These are phyloP conservation scores for Casuarina glauca DNA, from an alignment of 306 rosid genomes.

Conservation along the genomic window DNA sequence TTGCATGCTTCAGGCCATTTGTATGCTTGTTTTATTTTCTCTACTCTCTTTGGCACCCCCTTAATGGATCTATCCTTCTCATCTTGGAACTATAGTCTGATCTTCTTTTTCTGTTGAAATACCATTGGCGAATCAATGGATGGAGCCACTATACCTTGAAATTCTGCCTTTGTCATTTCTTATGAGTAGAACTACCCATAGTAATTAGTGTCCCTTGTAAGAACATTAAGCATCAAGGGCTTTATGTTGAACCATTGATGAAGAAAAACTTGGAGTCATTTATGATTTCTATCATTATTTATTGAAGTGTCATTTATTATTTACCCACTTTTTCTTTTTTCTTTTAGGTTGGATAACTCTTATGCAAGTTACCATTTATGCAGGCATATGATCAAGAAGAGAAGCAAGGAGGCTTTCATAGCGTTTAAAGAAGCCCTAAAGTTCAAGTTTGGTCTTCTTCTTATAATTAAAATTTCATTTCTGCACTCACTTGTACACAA, in stretches of 20 bases:
- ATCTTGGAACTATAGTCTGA: neutral
- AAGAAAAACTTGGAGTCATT: neutral
- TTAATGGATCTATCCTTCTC: neutral
- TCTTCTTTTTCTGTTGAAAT: neutral
- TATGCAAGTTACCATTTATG: slow-evolving; percentile 34
- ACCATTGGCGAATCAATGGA: neutral
- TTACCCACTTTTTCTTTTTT: neutral
- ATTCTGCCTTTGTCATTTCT: neutral
- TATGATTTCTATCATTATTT: slow-evolving; percentile 2
- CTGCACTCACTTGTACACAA: neutral
- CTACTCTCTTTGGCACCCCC: neutral
- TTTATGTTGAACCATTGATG: slow-evolving; percentile 1
- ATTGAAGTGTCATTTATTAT: neutral
- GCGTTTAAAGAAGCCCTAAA: slow-evolving; percentile 94
- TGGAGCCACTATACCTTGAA: neutral
- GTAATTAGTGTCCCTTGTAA: neutral
- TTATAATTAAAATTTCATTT: slow-evolving; percentile 14
- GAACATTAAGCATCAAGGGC: neutral
- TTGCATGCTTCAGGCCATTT: neutral
- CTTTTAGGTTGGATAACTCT: neutral
- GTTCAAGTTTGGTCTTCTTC: slow-evolving; percentile 64
- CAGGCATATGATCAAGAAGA: slow-evolving; percentile 93
- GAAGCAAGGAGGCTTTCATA: slow-evolving; percentile 82
- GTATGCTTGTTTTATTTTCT: neutral
- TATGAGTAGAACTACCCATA: neutral